Conservation (phyloP, 768 basidiomycete species). For the Termitomyces sp. region DNA sequence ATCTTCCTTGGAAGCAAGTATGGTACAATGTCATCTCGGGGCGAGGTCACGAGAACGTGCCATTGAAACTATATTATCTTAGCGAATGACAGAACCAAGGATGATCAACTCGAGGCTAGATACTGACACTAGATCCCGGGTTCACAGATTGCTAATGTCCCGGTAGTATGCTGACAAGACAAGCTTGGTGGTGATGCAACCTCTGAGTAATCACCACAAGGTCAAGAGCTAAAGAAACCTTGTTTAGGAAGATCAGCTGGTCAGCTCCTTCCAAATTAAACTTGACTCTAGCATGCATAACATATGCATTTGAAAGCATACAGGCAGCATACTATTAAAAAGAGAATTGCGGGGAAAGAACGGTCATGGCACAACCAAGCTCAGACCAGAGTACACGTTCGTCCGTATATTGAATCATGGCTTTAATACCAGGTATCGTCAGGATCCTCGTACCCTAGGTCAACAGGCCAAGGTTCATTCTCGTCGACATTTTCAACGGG, state of each 20-base stretch:
- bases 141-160: background rate
- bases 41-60: background rate
- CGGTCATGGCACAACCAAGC: background rate
- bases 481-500: slow-evolving; percentile 21
- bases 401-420: background rate
- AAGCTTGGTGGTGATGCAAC: background rate
- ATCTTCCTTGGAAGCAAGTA: too few species aligned
- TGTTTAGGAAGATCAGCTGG: background rate
- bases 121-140: background rate
- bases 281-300: background rate
- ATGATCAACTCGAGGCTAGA: background rate
- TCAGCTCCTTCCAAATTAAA: background rate
- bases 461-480: slow-evolving; percentile 29
- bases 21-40: background rate
- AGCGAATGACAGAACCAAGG: background rate
- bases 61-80: background rate
- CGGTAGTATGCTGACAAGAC: background rate
- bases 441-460: slow-evolving; percentile 31
- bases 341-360: background rate
- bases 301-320: background rate
- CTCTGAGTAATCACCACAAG: slow-evolving; percentile 5
- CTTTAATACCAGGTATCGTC: slow-evolving; percentile 20
- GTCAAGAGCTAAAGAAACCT: background rate
- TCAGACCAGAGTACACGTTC: background rate
- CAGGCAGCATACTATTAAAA: background rate